Percentiles rank a stretch among this genome's conserved stretches.
Evolutionary conservation across 371 early-diverging fungal genomes (phyloP).

Genomic region (Capniomyces stellatus): DNA sequence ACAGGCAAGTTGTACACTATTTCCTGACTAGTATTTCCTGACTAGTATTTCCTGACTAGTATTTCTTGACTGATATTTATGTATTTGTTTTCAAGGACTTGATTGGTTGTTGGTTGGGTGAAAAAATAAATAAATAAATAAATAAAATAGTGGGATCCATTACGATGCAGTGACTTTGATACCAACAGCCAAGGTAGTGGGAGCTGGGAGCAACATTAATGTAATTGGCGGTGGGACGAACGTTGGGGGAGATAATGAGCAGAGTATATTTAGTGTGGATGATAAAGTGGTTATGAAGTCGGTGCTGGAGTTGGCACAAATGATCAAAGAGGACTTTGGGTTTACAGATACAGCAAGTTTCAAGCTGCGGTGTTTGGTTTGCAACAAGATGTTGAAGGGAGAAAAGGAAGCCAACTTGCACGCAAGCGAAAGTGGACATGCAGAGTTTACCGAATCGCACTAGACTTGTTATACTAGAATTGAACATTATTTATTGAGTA

Average conservation of each 20-base stretch:
- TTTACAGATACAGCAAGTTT: constrained; percentile 33
- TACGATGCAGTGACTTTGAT: constrained; percentile 30
- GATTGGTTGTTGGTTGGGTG: too few species aligned
- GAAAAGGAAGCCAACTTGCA: constrained; percentile 14
- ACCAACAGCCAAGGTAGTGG: background rate
- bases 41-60: too few species aligned
- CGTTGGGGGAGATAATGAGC: constrained; percentile 28
- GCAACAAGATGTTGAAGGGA: constrained; percentile 13
- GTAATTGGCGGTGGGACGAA: background rate
- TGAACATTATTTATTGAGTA: too few species aligned
- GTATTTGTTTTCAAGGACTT: too few species aligned
- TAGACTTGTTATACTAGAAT: background rate
- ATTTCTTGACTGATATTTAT: too few species aligned
- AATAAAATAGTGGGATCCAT: constrained; percentile 39
- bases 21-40: too few species aligned
- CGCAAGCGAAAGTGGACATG: constrained; percentile 14
- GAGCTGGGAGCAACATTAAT: constrained; percentile 1
- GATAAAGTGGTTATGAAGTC: constrained; percentile 9
- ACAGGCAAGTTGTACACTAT: too few species aligned
- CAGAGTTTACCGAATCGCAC: constrained; percentile 9
- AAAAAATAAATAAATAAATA: too few species aligned
- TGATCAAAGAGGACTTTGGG: constrained; percentile 21
- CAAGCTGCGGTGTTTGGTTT: constrained; percentile 28
- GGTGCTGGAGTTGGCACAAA: constrained; percentile 24
- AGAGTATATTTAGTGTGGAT: constrained; percentile 26